phyloP scores from a whole-genome alignment of 306 rosid genomes.

The Vigna unguiculata region DNA sequence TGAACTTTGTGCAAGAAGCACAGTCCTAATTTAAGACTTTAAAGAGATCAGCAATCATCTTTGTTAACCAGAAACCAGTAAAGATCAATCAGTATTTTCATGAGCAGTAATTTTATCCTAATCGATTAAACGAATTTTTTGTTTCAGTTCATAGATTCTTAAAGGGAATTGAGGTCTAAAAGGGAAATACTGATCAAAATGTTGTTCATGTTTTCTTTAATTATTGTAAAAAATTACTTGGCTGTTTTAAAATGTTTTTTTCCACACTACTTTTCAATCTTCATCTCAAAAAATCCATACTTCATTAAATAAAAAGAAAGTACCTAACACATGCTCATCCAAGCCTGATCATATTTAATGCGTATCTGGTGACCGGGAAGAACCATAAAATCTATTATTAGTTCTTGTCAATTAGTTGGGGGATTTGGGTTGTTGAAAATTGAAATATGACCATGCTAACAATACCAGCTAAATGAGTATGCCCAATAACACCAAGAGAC shows the following conservation, averaged over 20 bases:
- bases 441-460: neutral
- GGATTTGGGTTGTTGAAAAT: neutral
- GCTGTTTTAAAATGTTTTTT: neutral
- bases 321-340: neutral
- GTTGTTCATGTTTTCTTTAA: neutral
- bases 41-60: conserved; percentile 2
- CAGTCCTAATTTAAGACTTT: conserved; percentile 22
- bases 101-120: conserved; percentile 5
- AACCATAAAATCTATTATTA: neutral
- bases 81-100: neutral
- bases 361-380: neutral
- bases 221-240: neutral
- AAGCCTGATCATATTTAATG: neutral
- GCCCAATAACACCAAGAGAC: too few relatives aligned
- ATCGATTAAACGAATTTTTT: neutral
- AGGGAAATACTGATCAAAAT: neutral
- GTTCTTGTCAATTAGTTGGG: neutral
- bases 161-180: neutral
- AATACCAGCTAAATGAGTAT: neutral
- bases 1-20: conserved; percentile 7
- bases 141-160: neutral
- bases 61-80: neutral
- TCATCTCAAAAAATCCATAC: neutral
- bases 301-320: neutral
- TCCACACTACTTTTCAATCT: neutral